These are phyloP conservation scores for Geotrichum reessii DNA, from an alignment of 1,139 yeast genomes.

Conservation along the genomic window DNA sequence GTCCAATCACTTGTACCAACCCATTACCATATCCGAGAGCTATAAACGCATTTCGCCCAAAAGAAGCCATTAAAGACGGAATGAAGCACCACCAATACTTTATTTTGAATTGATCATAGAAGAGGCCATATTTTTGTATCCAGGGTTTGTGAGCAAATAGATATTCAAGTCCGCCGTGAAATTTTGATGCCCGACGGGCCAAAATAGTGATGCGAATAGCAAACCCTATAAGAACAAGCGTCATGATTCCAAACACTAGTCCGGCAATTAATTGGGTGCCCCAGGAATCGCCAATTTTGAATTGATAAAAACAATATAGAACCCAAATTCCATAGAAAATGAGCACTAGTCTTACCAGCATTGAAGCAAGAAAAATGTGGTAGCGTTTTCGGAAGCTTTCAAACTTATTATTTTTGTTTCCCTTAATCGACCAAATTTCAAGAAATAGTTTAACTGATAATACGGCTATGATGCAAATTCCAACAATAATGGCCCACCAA, in stretches of 20 bases:
- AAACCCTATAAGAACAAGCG: conserved; percentile 26
- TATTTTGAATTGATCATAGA: conserved; percentile 34
- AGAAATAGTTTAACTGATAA: conserved; percentile 26
- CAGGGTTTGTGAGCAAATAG: conserved; percentile 33
- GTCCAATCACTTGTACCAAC: conserved; percentile 33
- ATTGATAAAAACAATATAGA: conserved; percentile 33
- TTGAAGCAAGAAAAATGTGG: conserved; percentile 24
- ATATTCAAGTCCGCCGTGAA: conserved; percentile 26
- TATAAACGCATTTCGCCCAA: conserved; percentile 33
- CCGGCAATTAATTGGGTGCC: conserved; percentile 33
- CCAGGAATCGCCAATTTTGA: conserved; percentile 34
- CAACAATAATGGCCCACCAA: conserved; percentile 33
- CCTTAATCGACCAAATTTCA: conserved; percentile 24
- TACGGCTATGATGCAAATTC: conserved; percentile 24
- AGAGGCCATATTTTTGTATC: conserved; percentile 32
- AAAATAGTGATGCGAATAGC: conserved; percentile 28
- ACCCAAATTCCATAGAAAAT: conserved; percentile 35
- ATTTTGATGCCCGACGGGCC: conserved; percentile 27
- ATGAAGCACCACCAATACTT: conserved; percentile 36
- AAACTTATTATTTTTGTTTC: conserved; percentile 21
- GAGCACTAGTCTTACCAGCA: conserved; percentile 29
- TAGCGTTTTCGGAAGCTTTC: conserved; percentile 29
- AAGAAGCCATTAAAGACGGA: conserved; percentile 26
- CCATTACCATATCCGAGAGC: conserved; percentile 35
- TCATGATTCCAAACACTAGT: conserved; percentile 30